Conservation (phyloP, 78 protist species). For the Dictyostelium purpureum region DNA sequence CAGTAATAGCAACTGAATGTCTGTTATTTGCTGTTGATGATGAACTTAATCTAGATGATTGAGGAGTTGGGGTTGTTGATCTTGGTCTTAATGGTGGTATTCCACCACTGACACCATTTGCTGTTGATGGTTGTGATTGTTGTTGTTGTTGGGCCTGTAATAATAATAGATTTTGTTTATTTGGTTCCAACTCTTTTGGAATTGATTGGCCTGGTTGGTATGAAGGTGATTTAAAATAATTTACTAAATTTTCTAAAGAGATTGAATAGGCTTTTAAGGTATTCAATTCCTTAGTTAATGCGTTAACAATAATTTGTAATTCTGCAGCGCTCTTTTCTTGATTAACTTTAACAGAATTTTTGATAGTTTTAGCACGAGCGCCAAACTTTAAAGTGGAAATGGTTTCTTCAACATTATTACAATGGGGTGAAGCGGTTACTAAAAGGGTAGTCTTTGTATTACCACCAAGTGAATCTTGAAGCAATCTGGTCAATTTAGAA, state of each 20-base stretch:
- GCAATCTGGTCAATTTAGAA: slow-evolving; percentile 69
- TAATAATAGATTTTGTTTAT: slow-evolving; percentile 4
- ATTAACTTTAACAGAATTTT: slow-evolving; percentile 78
- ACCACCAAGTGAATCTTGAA: slow-evolving; percentile 85
- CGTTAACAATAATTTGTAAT: slow-evolving; percentile 46
- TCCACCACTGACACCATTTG: background rate
- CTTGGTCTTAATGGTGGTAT: background rate
- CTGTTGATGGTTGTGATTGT: background rate
- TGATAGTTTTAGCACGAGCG: slow-evolving; percentile 79
- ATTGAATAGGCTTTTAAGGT: slow-evolving; percentile 56
- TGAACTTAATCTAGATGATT: background rate
- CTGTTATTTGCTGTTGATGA: background rate
- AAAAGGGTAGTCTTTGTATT: slow-evolving; percentile 79
- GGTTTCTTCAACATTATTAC: slow-evolving; percentile 85
- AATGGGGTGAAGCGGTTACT: slow-evolving; percentile 77
- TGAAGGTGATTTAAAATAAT: slow-evolving; percentile 56
- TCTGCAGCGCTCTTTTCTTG: slow-evolving; percentile 61
- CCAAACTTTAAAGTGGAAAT: slow-evolving; percentile 89
- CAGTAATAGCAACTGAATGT: slow-evolving; percentile 5
- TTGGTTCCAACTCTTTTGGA: slow-evolving; percentile 22
- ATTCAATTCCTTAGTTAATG: slow-evolving; percentile 58
- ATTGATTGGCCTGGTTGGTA: slow-evolving; percentile 36
- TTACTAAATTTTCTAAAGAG: slow-evolving; percentile 36
- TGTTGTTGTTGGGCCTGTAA: background rate
- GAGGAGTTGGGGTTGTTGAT: slow-evolving; percentile 2